These are phyloP conservation scores for Mortierella sp. DNA, from an alignment of 371 early-diverging fungal genomes.

Conservation along the genomic window DNA sequence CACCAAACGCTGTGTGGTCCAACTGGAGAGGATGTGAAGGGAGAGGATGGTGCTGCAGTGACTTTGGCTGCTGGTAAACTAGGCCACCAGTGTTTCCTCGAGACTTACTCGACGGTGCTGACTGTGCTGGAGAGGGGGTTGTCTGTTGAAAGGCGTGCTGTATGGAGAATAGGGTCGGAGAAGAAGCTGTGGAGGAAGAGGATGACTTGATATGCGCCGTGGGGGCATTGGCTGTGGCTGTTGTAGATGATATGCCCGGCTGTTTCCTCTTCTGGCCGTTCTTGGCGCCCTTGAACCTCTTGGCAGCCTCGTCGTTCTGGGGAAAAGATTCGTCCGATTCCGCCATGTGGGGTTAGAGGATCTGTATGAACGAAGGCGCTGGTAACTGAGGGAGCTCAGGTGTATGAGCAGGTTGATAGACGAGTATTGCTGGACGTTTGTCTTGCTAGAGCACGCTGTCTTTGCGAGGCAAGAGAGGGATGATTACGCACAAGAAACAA, in stretches of 20 bases:
- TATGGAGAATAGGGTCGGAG: slow-evolving; percentile 10
- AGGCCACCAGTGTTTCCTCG: slow-evolving; percentile 5
- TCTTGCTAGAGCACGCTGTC: too few species aligned
- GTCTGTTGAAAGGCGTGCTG: background rate
- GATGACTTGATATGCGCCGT: background rate
- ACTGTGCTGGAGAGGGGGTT: background rate
- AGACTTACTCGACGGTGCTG: background rate
- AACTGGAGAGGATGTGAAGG: slow-evolving; percentile 30
- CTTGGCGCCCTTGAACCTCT: slow-evolving; percentile 37
- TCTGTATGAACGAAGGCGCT: slow-evolving; percentile 1
- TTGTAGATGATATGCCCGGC: slow-evolving; percentile 4
- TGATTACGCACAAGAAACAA: too few species aligned
- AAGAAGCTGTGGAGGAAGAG: slow-evolving; percentile 5
- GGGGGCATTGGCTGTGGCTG: background rate
- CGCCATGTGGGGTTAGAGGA: slow-evolving; percentile 9
- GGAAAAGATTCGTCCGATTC: slow-evolving; percentile 30
- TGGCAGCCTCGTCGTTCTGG: slow-evolving; percentile 40
- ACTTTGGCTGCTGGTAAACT: slow-evolving; percentile 45
- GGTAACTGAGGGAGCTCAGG: background rate
- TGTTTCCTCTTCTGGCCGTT: slow-evolving; percentile 35
- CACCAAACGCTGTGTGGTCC: slow-evolving; percentile 5
- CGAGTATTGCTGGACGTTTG: background rate
- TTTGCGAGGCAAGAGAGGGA: too few species aligned
- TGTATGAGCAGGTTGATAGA: background rate
- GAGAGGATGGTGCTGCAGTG: slow-evolving; percentile 35